A percentile compares a stretch with the other conserved stretches of the same genome.
Conservation (phyloP, 2,329 filamentous ascomycete species). For the Fusarium buharicum region DNA sequence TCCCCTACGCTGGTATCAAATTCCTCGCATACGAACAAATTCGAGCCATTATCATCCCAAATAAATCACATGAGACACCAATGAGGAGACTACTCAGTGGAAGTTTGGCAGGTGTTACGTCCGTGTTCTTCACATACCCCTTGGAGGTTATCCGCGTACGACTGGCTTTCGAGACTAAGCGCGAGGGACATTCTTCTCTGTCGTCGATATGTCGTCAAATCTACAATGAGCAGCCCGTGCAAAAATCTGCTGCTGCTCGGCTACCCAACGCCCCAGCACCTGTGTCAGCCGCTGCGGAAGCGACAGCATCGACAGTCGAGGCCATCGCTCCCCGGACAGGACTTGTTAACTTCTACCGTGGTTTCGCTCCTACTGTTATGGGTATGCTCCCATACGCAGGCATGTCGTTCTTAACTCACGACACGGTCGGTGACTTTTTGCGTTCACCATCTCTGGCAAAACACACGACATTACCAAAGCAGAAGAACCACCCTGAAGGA, state of each 20-base stretch:
- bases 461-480: slow-evolving; percentile 79
- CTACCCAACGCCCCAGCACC: slow-evolving; percentile 44
- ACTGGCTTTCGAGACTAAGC: slow-evolving; percentile 92
- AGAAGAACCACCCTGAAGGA: slow-evolving; percentile 61
- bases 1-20: slow-evolving; percentile 97
- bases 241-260: slow-evolving; percentile 47
- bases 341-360: slow-evolving; percentile 91
- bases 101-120: slow-evolving; percentile 82
- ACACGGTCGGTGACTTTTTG: slow-evolving; percentile 86
- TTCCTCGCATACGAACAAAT: slow-evolving; percentile 98
- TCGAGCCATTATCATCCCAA: slow-evolving; percentile 78
- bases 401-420: slow-evolving; percentile 94
- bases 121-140: slow-evolving; percentile 96
- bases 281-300: slow-evolving; percentile 53
- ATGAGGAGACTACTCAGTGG: slow-evolving; percentile 79
- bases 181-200: slow-evolving; percentile 74
- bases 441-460: slow-evolving; percentile 73
- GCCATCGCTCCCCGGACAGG: slow-evolving; percentile 70
- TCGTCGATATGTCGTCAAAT: slow-evolving; percentile 84
- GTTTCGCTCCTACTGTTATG: slow-evolving; percentile 87
- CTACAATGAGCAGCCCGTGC: slow-evolving; percentile 76
- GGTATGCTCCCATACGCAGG: slow-evolving; percentile 98
- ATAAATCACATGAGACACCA: slow-evolving; percentile 79
- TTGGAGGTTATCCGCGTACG: slow-evolving; percentile 93
- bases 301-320: slow-evolving; percentile 55